A percentile compares a stretch with the other conserved stretches of the same genome.
Conservation (phyloP, 768 basidiomycete species). For the Psilocybe cyanescens region DNA sequence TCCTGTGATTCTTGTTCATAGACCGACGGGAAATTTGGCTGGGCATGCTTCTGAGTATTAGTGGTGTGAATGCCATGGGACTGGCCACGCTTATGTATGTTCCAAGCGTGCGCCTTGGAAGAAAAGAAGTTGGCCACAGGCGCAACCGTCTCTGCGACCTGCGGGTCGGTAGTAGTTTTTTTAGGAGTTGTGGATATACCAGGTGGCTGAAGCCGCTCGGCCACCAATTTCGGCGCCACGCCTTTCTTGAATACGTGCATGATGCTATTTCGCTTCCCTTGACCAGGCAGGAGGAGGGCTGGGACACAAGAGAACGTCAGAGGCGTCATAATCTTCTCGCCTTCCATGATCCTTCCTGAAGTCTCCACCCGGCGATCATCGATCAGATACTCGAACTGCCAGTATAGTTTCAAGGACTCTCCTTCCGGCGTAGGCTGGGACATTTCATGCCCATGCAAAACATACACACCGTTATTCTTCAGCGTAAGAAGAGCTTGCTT, state of each 20-base stretch:
- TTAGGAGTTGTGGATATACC: constrained; percentile 3
- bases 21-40: background rate
- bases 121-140: constrained; percentile 13
- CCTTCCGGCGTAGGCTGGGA: constrained; percentile 25
- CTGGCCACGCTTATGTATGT: constrained; percentile 24
- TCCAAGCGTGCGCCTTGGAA: constrained; percentile 17
- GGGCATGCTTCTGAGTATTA: background rate
- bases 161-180: background rate
- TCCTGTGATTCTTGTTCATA: background rate
- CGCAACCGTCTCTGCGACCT: constrained; percentile 5
- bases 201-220: constrained; percentile 59
- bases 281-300: constrained; percentile 59
- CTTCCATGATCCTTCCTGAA: constrained; percentile 51
- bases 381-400: constrained; percentile 84
- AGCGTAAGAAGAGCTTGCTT: constrained; percentile 73
- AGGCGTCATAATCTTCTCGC: constrained; percentile 76
- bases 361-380: constrained; percentile 55
- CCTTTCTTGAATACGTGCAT: constrained; percentile 77
- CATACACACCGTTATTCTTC: constrained; percentile 77
- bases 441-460: constrained; percentile 68
- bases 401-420: constrained; percentile 51
- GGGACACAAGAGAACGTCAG: constrained; percentile 79
- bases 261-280: constrained; percentile 68
- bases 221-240: constrained; percentile 63
- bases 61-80: constrained; percentile 21